A percentile compares a stretch with the other conserved stretches of the same genome.
Conservation (phyloP, 1,139 yeast species). For the Nematodospora anomalae region DNA sequence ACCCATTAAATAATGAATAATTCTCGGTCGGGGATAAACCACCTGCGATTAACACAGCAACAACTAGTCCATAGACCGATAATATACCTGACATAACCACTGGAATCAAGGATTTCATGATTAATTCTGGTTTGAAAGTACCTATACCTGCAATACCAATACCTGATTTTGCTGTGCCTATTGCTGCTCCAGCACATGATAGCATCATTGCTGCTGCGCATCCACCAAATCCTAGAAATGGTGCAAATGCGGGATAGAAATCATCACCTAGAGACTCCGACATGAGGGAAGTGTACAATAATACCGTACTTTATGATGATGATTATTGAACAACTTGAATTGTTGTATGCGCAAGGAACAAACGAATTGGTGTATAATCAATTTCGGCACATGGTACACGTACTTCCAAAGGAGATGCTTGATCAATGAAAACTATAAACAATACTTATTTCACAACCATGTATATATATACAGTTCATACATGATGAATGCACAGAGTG, state of each 20-base stretch:
- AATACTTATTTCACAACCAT: too few species aligned
- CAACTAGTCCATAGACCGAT: constrained; percentile 95
- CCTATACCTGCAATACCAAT: constrained; percentile 94
- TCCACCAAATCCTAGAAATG: constrained; percentile 93
- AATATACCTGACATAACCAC: constrained; percentile 98
- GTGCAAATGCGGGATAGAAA: constrained; percentile 84
- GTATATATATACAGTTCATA: too few species aligned
- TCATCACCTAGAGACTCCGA: constrained; percentile 44
- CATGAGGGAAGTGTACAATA: constrained; percentile 24
- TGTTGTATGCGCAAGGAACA: too few species aligned
- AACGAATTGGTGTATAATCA: too few species aligned
- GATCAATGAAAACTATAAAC: too few species aligned
- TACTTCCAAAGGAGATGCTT: too few species aligned
- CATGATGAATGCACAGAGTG: constrained; percentile 24
- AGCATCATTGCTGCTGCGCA: constrained; percentile 90
- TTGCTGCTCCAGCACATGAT: constrained; percentile 94
- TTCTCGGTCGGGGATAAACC: constrained; percentile 74
- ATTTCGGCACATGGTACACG: too few species aligned
- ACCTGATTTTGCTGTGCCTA: constrained; percentile 98
- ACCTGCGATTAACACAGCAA: constrained; percentile 93
- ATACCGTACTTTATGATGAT: too few species aligned
- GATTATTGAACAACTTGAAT: too few species aligned
- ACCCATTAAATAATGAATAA: constrained; percentile 89
- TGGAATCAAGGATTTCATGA: constrained; percentile 84
- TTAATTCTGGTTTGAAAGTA: constrained; percentile 78